A percentile compares a stretch with the other conserved stretches of the same genome.
Conservation (phyloP, 2,329 filamentous ascomycete species). For the Ophiostoma sp. region DNA sequence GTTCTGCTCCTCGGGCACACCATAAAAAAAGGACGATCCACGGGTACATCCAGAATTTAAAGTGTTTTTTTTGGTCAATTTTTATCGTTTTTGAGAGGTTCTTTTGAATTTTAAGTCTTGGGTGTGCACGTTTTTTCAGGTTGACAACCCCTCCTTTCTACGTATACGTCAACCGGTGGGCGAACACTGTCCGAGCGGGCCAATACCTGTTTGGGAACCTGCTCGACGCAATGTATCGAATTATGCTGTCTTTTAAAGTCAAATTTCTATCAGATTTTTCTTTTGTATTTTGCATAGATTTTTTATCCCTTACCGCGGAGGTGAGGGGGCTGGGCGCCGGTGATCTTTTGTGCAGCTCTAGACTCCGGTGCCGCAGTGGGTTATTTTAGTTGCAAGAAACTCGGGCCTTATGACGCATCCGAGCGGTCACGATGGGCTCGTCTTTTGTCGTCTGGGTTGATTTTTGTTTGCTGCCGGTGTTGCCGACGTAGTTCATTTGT, state of each 20-base stretch:
- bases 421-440: background rate
- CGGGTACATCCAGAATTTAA: background rate
- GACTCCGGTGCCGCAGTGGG: background rate
- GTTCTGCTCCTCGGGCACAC: background rate
- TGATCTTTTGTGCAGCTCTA: background rate
- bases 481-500: background rate
- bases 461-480: background rate
- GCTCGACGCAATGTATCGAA: background rate
- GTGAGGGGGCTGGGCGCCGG: background rate
- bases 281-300: background rate
- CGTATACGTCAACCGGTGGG: background rate
- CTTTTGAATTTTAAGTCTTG: background rate
- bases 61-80: background rate
- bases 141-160: background rate
- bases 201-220: background rate
- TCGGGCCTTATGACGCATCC: background rate
- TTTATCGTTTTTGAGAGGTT: background rate
- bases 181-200: background rate
- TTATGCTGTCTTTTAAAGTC: background rate
- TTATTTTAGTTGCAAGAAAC: background rate
- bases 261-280: background rate
- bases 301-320: background rate
- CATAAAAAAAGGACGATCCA: background rate
- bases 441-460: background rate
- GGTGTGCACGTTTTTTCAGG: background rate